phyloP scores from a whole-genome alignment of 495 filamentous ascomycete genomes.

The Hypoxylon trugodes region DNA sequence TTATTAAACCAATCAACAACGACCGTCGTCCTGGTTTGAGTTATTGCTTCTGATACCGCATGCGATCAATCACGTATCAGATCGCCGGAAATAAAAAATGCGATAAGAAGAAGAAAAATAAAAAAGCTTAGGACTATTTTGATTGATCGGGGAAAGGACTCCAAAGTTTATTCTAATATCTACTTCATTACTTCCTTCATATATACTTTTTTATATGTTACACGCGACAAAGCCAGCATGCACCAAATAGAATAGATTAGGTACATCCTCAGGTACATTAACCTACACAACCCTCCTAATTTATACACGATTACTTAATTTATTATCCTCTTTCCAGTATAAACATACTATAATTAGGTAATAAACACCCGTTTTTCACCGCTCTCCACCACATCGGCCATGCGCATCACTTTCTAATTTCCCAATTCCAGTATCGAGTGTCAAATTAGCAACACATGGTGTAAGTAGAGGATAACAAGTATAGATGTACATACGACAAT shows the following conservation, averaged over 20 bases:
- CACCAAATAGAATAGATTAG: too few species aligned
- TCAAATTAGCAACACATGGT: not conserved
- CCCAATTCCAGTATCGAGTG: not conserved
- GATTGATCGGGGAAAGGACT: conserved; percentile 24
- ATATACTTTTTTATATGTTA: too few species aligned
- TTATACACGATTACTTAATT: too few species aligned
- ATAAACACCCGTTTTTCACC: too few species aligned
- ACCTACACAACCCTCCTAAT: too few species aligned
- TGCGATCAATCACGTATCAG: conserved; percentile 39
- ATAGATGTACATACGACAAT: not conserved
- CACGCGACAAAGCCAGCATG: too few species aligned
- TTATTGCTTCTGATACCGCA: conserved; percentile 29
- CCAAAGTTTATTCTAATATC: conserved; percentile 9
- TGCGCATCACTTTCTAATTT: not conserved
- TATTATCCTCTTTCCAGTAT: not conserved
- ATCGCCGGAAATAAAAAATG: conserved; percentile 30
- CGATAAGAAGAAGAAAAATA: too few species aligned
- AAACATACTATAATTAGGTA: not conserved
- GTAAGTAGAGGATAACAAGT: too few species aligned
- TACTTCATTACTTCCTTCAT: too few species aligned
- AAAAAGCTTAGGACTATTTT: too few species aligned
- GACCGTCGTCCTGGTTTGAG: conserved; percentile 28
- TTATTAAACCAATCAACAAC: conserved; percentile 21
- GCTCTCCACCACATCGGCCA: conserved; percentile 4
- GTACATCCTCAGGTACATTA: too few species aligned